Conservation (phyloP, 164 flowering plant species). For the Liquidambar formosana region DNA sequence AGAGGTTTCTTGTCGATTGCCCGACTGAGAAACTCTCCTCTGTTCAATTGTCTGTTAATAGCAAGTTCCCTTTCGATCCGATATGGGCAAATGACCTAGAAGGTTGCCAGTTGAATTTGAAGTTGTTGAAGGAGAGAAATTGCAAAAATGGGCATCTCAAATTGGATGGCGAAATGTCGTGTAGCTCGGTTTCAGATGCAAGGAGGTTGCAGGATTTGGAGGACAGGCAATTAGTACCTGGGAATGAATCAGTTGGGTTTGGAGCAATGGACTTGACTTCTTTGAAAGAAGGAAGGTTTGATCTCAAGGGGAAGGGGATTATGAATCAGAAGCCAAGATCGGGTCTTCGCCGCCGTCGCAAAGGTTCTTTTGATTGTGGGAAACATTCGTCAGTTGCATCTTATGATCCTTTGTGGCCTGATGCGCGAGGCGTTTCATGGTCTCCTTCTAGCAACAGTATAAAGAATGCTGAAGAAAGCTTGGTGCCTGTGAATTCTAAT, state of each 20-base stretch:
- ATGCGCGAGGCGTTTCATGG: conserved; percentile 4
- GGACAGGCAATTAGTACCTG: conserved; percentile 3
- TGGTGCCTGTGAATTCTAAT: conserved; percentile 9
- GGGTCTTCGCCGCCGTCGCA: conserved; percentile 37
- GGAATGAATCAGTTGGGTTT: conserved; percentile 2
- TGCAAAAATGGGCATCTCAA: conserved; percentile 24
- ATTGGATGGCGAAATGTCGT: conserved; percentile 50
- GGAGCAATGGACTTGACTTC: conserved; percentile 1
- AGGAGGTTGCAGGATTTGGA: conserved; percentile 14
- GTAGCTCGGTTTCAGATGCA: conserved; percentile 42
- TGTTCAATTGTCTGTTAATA: conserved; percentile 50
- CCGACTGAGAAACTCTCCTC: conserved; percentile 49
- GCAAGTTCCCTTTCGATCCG: conserved; percentile 63
- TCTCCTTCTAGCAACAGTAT: conserved; percentile 17
- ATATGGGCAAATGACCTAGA: conserved; percentile 22
- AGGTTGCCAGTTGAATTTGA: conserved; percentile 8
- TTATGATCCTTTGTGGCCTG: conserved; percentile 18
- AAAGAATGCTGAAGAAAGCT: conserved; percentile 24
- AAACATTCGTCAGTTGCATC: conserved; percentile 28
- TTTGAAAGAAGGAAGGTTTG: conserved; percentile 24
- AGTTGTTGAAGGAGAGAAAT: conserved; percentile 10
- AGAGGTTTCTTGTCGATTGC: conserved; percentile 43
- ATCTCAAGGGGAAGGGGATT: conserved; percentile 46
- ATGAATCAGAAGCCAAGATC: conserved; percentile 32
- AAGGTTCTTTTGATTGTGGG: conserved; percentile 20